A percentile compares a stretch with the other conserved stretches of the same genome.
These are phyloP conservation scores for Xylariaceae sp. DNA, from an alignment of 2,329 filamentous ascomycete genomes.

Conservation along the genomic window DNA sequence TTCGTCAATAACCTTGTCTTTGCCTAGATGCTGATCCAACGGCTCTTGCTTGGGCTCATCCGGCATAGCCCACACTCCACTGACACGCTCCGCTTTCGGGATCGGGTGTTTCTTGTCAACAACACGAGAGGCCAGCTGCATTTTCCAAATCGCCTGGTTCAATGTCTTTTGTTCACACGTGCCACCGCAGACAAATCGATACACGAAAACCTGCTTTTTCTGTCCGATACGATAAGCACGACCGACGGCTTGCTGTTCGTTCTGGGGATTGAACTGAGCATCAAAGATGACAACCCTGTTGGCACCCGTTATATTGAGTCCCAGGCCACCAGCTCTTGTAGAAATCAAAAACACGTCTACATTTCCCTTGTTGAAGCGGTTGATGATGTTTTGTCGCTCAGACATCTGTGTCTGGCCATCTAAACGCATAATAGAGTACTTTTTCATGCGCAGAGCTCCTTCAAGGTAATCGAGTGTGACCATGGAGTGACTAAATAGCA, in stretches of 20 bases:
- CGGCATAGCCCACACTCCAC: constrained; percentile 56
- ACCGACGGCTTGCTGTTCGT: constrained; percentile 83
- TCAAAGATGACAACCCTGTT: constrained; percentile 86
- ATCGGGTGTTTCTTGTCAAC: constrained; percentile 77
- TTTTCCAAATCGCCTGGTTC: constrained; percentile 75
- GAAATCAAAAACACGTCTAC: constrained; percentile 71
- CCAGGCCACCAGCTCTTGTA: constrained; percentile 74
- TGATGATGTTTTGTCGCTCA: constrained; percentile 58
- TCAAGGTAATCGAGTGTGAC: constrained; percentile 65
- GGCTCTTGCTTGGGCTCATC: constrained; percentile 47
- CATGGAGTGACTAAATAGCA: constrained; percentile 75
- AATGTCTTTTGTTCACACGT: constrained; percentile 74
- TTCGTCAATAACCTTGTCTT: constrained; percentile 56
- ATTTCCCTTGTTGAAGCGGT: constrained; percentile 59
- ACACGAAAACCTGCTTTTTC: constrained; percentile 73
- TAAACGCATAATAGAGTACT: constrained; percentile 52
- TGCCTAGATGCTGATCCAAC: constrained; percentile 48
- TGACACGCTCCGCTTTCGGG: constrained; percentile 56
- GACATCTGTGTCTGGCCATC: constrained; percentile 58
- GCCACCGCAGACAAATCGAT: constrained; percentile 71
- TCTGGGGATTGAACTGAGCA: constrained; percentile 71
- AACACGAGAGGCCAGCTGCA: constrained; percentile 69
- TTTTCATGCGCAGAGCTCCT: constrained; percentile 45
- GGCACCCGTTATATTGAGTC: constrained; percentile 76
- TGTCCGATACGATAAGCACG: constrained; percentile 84